phyloP scores from a whole-genome alignment of 306 rosid species.

The Luffa aegyptiaca region DNA sequence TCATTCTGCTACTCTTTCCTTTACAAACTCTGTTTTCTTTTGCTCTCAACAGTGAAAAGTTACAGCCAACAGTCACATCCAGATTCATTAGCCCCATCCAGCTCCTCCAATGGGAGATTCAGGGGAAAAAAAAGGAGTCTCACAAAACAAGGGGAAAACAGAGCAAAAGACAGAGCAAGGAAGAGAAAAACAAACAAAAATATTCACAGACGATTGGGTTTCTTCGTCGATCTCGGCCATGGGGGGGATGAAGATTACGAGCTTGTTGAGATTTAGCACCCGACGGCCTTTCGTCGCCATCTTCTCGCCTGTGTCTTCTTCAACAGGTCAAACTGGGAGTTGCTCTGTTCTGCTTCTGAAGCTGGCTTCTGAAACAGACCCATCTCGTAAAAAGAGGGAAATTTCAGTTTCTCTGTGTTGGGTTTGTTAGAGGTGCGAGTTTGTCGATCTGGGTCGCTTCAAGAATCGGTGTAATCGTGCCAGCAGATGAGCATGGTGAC shows the following conservation, averaged over 20 bases:
- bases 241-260: neutral
- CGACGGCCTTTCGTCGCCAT: neutral
- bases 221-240: neutral
- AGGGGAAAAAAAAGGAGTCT: neutral
- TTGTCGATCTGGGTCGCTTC: neutral
- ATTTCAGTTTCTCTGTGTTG: neutral
- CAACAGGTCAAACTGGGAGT: neutral
- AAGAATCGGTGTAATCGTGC: constrained; percentile 75
- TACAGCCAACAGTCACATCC: neutral
- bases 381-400: neutral
- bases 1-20: neutral
- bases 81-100: neutral
- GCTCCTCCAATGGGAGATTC: neutral
- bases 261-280: neutral
- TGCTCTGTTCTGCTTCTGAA: neutral
- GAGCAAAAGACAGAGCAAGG: neutral
- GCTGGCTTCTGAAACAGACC: neutral
- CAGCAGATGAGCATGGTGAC: constrained; percentile 89
- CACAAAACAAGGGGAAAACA: neutral
- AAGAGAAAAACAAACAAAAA: neutral
- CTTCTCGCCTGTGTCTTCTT: neutral
- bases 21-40: neutral
- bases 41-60: neutral
- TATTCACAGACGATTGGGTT: neutral
- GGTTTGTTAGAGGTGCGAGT: neutral